phyloP scores from a whole-genome alignment of 2,329 filamentous ascomycete genomes.

The Botrytis porri region DNA sequence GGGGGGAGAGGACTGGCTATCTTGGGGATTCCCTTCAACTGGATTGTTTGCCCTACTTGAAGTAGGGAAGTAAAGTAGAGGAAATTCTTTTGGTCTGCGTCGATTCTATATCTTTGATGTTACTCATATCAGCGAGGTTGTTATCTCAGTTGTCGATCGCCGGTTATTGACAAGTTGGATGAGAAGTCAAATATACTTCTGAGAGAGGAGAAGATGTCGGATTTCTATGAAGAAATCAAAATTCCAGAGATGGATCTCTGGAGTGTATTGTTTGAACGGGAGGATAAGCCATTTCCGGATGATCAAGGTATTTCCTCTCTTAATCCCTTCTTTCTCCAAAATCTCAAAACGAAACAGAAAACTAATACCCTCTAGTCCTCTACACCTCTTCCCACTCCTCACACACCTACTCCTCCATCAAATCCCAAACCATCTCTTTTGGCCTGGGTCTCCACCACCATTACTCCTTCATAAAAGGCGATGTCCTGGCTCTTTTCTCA shows the following conservation, averaged over 20 bases:
- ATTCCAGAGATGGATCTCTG: background rate
- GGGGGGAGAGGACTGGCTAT: background rate
- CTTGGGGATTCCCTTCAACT: background rate
- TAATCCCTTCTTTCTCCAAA: background rate
- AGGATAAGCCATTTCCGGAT: background rate
- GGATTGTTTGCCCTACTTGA: background rate
- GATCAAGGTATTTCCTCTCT: background rate
- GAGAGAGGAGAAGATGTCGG: background rate
- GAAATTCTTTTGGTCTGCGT: background rate
- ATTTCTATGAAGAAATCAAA: background rate
- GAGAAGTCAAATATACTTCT: background rate
- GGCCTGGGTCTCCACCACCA: slow-evolving; percentile 40
- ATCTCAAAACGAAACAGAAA: background rate
- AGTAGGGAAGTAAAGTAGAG: background rate
- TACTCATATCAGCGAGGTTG: background rate
- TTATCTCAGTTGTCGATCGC: rapidly evolving
- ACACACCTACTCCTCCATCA: background rate
- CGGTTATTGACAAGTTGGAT: no score
- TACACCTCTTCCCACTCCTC: background rate
- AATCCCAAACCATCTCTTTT: background rate
- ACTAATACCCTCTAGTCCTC: background rate
- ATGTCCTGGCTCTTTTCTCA: slow-evolving; percentile 53
- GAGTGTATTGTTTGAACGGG: background rate
- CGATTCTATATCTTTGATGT: background rate
- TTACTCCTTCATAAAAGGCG: slow-evolving; percentile 43